Evolutionary conservation across 78 protist genomes (phyloP).

Genomic region (Dictyostelium firmibasis): DNA sequence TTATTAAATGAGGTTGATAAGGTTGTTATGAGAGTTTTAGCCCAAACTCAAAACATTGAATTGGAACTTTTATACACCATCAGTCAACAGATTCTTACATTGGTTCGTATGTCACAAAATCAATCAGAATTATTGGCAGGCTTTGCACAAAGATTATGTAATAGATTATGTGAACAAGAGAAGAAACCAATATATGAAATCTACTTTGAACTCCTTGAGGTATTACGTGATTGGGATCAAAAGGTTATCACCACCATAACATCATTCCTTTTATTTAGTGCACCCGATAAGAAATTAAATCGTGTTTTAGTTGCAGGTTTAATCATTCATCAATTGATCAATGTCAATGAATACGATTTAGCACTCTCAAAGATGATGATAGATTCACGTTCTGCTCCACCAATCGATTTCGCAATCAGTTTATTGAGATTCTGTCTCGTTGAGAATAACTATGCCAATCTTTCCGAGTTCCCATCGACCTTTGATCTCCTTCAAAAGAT

Average conservation of each 20-base stretch:
- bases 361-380: slow-evolving; percentile 57
- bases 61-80: slow-evolving; percentile 30
- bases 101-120: not conserved
- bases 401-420: slow-evolving; percentile 63
- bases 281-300: slow-evolving; percentile 56
- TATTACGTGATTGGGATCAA: slow-evolving; percentile 53
- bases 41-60: slow-evolving; percentile 8
- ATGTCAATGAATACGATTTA: slow-evolving; percentile 76
- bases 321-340: slow-evolving; percentile 82
- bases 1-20: slow-evolving; percentile 59
- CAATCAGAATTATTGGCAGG: slow-evolving; percentile 17
- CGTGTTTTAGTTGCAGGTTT: slow-evolving; percentile 48
- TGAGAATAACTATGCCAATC: slow-evolving; percentile 48
- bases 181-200: slow-evolving; percentile 56
- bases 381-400: not conserved
- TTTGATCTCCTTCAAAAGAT: slow-evolving; percentile 68
- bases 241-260: slow-evolving; percentile 42
- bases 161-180: slow-evolving; percentile 36
- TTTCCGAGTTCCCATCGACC: slow-evolving; percentile 20
- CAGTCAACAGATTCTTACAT: slow-evolving; percentile 36
- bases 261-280: slow-evolving; percentile 18
- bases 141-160: slow-evolving; percentile 38
- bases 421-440: slow-evolving; percentile 28
- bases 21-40: not conserved
- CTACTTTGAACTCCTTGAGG: slow-evolving; percentile 70